Percentiles rank a stretch among this genome's conserved stretches.
Conservation (phyloP, 306 rosid species). For the Pueraria montana region DNA sequence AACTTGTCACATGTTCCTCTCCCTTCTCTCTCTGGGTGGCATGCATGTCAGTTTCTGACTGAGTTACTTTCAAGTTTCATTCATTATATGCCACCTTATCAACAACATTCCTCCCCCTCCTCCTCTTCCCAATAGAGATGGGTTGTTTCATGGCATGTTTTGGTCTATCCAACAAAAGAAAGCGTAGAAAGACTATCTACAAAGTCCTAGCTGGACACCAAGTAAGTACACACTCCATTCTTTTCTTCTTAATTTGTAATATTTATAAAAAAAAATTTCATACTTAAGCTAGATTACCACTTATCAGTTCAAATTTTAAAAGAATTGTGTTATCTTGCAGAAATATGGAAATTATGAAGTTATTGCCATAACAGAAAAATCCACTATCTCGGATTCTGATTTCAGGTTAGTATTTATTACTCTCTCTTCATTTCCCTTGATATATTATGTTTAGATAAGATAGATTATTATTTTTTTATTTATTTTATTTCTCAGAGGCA, state of each 20-base stretch:
- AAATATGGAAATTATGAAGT: slow-evolving; percentile 67
- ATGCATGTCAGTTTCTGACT: slow-evolving; percentile 14
- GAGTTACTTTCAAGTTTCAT: slow-evolving; percentile 20
- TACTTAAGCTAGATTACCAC: neutral
- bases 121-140: slow-evolving; percentile 53
- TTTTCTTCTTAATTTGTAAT: neutral
- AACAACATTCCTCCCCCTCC: slow-evolving; percentile 42
- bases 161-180: slow-evolving; percentile 71
- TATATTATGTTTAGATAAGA: slow-evolving; percentile 7
- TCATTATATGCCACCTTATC: slow-evolving; percentile 32
- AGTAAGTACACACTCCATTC: slow-evolving; percentile 45
- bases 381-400: slow-evolving; percentile 51
- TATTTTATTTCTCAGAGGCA: slow-evolving; percentile 59
- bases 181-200: slow-evolving; percentile 60
- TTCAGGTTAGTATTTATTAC: slow-evolving; percentile 56
- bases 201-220: slow-evolving; percentile 54
- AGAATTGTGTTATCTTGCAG: slow-evolving; percentile 55
- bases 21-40: slow-evolving; percentile 29
- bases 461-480: slow-evolving; percentile 28
- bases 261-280: neutral
- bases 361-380: slow-evolving; percentile 49
- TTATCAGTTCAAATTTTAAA: neutral
- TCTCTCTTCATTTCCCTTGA: slow-evolving; percentile 5
- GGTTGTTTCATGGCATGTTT: slow-evolving; percentile 91
- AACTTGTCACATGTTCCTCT: slow-evolving; percentile 46